These are phyloP conservation scores for Rhodotorula sp. DNA, from an alignment of 1,284 basidiomycete species.

Conservation along the genomic window DNA sequence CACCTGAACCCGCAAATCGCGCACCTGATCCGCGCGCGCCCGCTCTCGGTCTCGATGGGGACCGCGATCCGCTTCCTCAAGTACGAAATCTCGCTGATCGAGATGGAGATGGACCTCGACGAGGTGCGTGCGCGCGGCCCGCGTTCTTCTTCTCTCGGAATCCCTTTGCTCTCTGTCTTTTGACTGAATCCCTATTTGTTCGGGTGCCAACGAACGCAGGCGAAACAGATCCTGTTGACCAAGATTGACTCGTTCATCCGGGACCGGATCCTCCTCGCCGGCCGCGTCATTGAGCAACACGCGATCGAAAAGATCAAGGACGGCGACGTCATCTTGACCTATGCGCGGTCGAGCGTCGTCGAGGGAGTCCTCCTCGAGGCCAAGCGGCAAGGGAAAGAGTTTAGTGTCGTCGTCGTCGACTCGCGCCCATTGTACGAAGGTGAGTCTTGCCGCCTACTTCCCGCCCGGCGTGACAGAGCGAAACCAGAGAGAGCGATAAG, in stretches of 20 bases:
- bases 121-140: slow-evolving; percentile 65
- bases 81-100: slow-evolving; percentile 87
- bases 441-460: slow-evolving; percentile 46
- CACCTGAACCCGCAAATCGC: slow-evolving; percentile 87
- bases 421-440: slow-evolving; percentile 91
- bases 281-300: slow-evolving; percentile 85
- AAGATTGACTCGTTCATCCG: slow-evolving; percentile 92
- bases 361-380: slow-evolving; percentile 85
- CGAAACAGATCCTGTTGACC: slow-evolving; percentile 77
- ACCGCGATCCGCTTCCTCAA: slow-evolving; percentile 94
- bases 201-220: slow-evolving; percentile 55
- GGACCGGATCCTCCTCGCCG: slow-evolving; percentile 90
- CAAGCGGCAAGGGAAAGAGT: slow-evolving; percentile 60
- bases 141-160: background rate
- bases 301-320: slow-evolving; percentile 91
- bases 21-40: slow-evolving; percentile 78
- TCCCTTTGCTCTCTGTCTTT: background rate
- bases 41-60: slow-evolving; percentile 93
- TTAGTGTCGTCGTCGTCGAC: slow-evolving; percentile 93
- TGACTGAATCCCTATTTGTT: background rate
- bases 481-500: no score
- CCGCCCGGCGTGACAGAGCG: background rate
- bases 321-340: slow-evolving; percentile 89
- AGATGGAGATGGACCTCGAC: slow-evolving; percentile 88
- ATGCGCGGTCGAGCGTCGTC: slow-evolving; percentile 90